These are phyloP conservation scores for Thecamonas trahens DNA, from an alignment of 78 protist genomes.

Conservation along the genomic window DNA sequence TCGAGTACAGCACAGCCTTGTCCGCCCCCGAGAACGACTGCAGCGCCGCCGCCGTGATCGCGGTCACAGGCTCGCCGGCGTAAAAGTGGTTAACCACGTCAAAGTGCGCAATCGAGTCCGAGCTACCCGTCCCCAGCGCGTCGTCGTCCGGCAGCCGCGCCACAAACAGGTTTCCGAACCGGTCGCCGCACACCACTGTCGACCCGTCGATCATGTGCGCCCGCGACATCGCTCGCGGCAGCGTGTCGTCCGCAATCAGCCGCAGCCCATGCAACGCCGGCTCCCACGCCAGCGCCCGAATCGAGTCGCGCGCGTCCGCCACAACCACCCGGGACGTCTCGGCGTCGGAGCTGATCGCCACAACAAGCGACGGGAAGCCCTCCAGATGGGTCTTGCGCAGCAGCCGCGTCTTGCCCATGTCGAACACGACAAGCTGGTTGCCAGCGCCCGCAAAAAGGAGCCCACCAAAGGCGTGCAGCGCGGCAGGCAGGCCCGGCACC, in stretches of 20 bases:
- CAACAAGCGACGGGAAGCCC: constrained; percentile 45
- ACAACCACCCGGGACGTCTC: constrained; percentile 75
- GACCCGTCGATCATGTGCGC: constrained; percentile 61
- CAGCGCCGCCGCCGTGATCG: constrained; percentile 29
- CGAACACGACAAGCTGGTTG: constrained; percentile 67
- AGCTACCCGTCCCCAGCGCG: too few relatives aligned
- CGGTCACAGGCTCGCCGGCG: constrained; percentile 68
- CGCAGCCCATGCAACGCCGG: constrained; percentile 6
- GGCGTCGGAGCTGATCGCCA: constrained; percentile 43
- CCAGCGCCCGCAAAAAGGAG: constrained; percentile 80
- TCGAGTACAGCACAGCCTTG: constrained; percentile 58
- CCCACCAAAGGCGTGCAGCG: constrained; percentile 74
- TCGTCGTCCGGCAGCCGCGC: constrained; percentile 20
- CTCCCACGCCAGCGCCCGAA: constrained; percentile 15
- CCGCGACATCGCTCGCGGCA: constrained; percentile 80
- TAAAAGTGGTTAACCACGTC: too few relatives aligned
- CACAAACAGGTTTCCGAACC: constrained; percentile 50
- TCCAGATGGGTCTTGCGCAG: constrained; percentile 78
- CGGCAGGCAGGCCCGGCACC: constrained; percentile 78
- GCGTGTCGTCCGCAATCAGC: constrained; percentile 84
- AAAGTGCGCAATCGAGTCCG: too few relatives aligned
- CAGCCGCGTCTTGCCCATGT: constrained; percentile 82
- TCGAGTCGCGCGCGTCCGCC: constrained; percentile 76
- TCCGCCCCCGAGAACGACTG: constrained; percentile 43
- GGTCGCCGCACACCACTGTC: too few relatives aligned